Conservation (phyloP, 2,329 filamentous ascomycete species). For the Pestalotiopsis sp. region DNA sequence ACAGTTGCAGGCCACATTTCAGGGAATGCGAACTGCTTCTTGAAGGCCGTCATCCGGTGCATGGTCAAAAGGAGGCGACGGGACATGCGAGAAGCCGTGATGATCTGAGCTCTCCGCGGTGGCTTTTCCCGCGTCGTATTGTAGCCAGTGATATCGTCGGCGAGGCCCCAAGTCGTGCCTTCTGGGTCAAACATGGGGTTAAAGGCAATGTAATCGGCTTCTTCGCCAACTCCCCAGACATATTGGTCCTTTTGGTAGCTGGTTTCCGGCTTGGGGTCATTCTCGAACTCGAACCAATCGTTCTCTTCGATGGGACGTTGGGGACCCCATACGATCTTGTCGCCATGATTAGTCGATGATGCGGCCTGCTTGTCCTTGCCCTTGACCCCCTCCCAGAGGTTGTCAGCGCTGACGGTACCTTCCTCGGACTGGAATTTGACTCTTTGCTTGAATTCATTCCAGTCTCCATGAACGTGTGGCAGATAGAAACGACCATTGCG, state of each 20-base stretch:
- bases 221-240: conserved; percentile 85
- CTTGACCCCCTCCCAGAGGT: conserved; percentile 63
- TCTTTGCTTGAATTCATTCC: conserved; percentile 81
- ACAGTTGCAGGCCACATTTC: conserved; percentile 95
- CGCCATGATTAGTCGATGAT: conserved; percentile 37
- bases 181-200: conserved; percentile 92
- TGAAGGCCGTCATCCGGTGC: conserved; percentile 85
- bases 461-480: conserved; percentile 74
- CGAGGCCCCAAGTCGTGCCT: conserved; percentile 81
- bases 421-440: conserved; percentile 75
- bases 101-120: conserved; percentile 82
- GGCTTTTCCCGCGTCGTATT: conserved; percentile 67
- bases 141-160: conserved; percentile 83
- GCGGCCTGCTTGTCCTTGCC: conserved; percentile 38
- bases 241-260: conserved; percentile 79
- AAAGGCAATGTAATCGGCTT: conserved; percentile 89
- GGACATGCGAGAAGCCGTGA: conserved; percentile 84
- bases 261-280: conserved; percentile 75
- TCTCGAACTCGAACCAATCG: conserved; percentile 73
- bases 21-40: conserved; percentile 88
- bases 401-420: conserved; percentile 66
- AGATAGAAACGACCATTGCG: conserved; percentile 79
- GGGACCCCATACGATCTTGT: conserved; percentile 82
- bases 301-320: conserved; percentile 67
- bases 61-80: conserved; percentile 79